Base-by-base conservation (phyloP, 169 alveolate species). In the Plasmodium billcollinsi region DNA sequence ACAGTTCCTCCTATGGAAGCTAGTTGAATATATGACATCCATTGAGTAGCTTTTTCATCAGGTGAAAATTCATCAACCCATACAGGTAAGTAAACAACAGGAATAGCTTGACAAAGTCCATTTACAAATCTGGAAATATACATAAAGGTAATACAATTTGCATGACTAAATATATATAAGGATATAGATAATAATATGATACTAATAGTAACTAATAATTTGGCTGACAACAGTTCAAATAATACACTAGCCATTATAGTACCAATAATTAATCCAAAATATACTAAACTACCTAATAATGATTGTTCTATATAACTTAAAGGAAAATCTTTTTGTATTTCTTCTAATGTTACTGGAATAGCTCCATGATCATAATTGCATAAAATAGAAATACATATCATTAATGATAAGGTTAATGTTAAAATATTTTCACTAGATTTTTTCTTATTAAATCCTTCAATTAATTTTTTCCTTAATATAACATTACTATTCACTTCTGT, bases 11-110 rank as follows among this genome's bases (percentile, higher is more conserved):
- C 94, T 4, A 96, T 96, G 21, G 95, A 95, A 9, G 98, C 97
- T 20, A 97, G 93, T 59, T 97, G 99, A 24, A 97, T 76, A 49
- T 95, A 88, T 2, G 98, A 97, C 99, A 98, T 97, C 99, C 99
- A 97, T 54, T 94, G 95, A 6, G 99, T 97, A 73, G 95, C 95
- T 63, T 92, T 83, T 59, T 93, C 95, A 4, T 72, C 88, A 1
- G 99, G 99, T 6, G 99, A 96, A 70, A 96, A 97, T 62, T 94
- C 97, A 89, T 97, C 98, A 20, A 97, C 97, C 99, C 99, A 98
- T 2, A 97, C 99, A 0, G 99, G 99, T 7, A 94, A 93, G 73
- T 97, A 97, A 6, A 97, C 97, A 11, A 97, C 97, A 58, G 97
- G 95, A 63, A 97, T 95, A 0, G 99, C 97, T 92, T 97, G 98